A percentile compares a stretch with the other conserved stretches of the same genome.
phyloP scores from a whole-genome alignment of 768 basidiomycete species.

The Tulasnella sp. region DNA sequence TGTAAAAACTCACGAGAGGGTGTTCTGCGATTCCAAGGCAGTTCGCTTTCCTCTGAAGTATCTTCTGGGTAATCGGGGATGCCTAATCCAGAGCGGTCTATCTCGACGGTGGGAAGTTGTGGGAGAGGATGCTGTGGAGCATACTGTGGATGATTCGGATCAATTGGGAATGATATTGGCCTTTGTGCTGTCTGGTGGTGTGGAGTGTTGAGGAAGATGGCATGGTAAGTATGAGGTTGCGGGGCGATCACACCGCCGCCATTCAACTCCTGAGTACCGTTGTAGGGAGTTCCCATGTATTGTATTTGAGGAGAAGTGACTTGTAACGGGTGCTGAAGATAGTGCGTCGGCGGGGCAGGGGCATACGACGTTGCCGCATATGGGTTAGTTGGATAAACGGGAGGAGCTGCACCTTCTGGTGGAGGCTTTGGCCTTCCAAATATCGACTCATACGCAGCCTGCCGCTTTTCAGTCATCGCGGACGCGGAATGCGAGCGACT shows the following conservation, averaged over 20 bases:
- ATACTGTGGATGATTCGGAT: not conserved
- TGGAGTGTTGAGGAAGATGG: conserved; percentile 26
- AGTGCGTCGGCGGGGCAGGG: not conserved
- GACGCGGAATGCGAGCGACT: too few relatives aligned
- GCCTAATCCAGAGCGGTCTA: conserved; percentile 3
- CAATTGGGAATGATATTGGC: conserved; percentile 2
- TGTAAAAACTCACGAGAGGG: conserved; percentile 2
- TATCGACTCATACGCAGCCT: conserved; percentile 11
- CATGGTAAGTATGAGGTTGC: conserved; percentile 75
- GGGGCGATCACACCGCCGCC: too few relatives aligned
- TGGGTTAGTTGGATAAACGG: not conserved
- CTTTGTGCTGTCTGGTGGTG: not conserved
- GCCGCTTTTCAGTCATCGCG: conserved; percentile 14
- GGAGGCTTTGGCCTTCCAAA: conserved; percentile 5
- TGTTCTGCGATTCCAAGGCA: not conserved
- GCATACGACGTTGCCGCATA: conserved; percentile 1
- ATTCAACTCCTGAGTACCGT: too few relatives aligned
- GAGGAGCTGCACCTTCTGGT: not conserved
- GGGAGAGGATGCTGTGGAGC: not conserved
- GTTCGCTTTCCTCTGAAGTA: not conserved
- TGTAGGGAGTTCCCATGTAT: too few relatives aligned
- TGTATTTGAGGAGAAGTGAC: too few relatives aligned
- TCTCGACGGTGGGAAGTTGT: conserved; percentile 9
- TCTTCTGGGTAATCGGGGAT: conserved; percentile 3
- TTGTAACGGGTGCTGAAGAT: conserved; percentile 4